Evolutionary conservation across 2,329 filamentous ascomycete genomes (phyloP).

Genomic region (Penicillium palitans): DNA sequence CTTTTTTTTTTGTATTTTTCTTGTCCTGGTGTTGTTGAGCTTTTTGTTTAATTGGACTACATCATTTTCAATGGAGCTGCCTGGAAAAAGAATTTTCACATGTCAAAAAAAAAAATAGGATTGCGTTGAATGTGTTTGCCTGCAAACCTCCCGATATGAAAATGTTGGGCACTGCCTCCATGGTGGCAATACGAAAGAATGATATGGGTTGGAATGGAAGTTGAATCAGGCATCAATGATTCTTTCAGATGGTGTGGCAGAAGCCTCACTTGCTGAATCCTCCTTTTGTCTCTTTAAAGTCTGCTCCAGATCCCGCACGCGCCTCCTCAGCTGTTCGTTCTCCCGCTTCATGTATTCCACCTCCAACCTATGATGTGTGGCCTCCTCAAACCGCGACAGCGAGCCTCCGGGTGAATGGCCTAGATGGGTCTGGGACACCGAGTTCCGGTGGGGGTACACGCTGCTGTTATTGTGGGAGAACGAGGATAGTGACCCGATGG

Average conservation of each 20-base stretch:
- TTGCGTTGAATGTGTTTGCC: conserved; percentile 12
- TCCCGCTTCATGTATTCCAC: conserved; percentile 48
- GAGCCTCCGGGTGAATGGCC: conserved; percentile 30
- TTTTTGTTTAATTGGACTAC: conserved; percentile 9
- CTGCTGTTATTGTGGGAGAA: conserved; percentile 27
- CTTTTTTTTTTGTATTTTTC: background rate
- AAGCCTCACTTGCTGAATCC: background rate
- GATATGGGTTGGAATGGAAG: background rate
- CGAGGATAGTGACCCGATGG: conserved; percentile 33
- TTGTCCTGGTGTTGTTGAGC: conserved; percentile 1
- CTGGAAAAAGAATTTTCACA: background rate
- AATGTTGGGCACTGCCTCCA: conserved; percentile 4
- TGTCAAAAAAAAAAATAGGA: background rate
- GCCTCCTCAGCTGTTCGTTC: conserved; percentile 48
- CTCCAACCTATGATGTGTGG: conserved; percentile 44
- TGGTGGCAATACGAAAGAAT: conserved; percentile 7
- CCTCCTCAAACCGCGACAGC: conserved; percentile 45
- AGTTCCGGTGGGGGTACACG: conserved; percentile 33
- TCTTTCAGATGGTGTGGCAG: background rate
- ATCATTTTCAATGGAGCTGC: background rate
- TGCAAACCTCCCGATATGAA: conserved; percentile 13
- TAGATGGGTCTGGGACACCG: conserved; percentile 31
- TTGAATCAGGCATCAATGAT: conserved; percentile 10
- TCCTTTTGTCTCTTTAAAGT: conserved; percentile 36
- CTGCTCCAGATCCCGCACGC: conserved; percentile 47